These are phyloP conservation scores for Pinus albicaulis DNA, from an alignment of 75 land plant genomes.

Conservation along the genomic window DNA sequence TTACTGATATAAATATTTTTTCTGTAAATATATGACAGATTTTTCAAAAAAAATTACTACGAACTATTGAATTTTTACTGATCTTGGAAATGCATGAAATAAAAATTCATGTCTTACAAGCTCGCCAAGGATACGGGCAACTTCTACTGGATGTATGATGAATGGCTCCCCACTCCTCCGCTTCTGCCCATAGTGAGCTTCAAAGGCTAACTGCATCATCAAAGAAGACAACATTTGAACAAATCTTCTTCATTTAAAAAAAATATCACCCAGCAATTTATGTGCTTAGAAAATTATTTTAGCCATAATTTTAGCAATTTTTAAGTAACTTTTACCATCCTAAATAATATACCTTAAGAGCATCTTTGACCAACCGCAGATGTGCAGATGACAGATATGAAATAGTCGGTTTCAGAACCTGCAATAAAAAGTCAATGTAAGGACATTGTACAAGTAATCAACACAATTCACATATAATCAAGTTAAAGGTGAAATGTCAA, in stretches of 20 bases:
- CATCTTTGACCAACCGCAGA: conserved; percentile 61
- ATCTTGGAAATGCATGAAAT: not conserved
- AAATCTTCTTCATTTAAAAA: not conserved
- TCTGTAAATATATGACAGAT: no score
- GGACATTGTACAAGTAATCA: not conserved
- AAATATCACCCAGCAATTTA: not conserved
- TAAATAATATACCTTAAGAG: conserved; percentile 64
- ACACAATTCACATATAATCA: not conserved
- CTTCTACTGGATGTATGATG: conserved; percentile 97
- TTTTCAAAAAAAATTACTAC: not conserved
- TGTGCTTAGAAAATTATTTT: not conserved
- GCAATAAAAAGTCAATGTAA: conserved; percentile 2
- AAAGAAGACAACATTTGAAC: not conserved
- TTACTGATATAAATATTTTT: no score
- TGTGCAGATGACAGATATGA: conserved; percentile 69
- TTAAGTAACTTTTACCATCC: not conserved
- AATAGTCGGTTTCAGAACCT: conserved; percentile 78
- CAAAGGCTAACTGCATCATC: conserved; percentile 80
- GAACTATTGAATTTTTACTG: not conserved
- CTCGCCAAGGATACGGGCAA: conserved; percentile 93
- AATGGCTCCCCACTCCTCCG: conserved; percentile 96
- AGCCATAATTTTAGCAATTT: not conserved
- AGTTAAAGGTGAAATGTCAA: not conserved
- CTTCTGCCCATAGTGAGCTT: conserved; percentile 97
- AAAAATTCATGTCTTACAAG: conserved; percentile 53